Percentiles rank a stretch among this genome's conserved stretches.
These are phyloP conservation scores for Penicillium frequentans DNA, from an alignment of 2,329 filamentous ascomycete species.

Conservation along the genomic window DNA sequence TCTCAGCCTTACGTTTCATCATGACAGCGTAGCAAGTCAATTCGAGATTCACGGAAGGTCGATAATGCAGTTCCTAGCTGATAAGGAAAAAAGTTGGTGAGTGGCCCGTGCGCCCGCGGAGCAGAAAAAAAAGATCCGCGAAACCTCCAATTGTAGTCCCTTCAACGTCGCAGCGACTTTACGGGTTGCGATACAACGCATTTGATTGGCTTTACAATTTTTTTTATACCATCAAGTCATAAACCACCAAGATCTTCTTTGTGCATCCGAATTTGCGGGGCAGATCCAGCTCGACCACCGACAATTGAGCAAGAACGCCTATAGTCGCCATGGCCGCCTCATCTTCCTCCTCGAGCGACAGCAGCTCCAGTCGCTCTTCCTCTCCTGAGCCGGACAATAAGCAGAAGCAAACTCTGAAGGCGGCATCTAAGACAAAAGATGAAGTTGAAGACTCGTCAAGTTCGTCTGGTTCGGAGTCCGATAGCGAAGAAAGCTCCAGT, in stretches of 20 bases:
- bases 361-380: constrained; percentile 28
- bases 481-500: constrained; percentile 13
- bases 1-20: constrained; percentile 43
- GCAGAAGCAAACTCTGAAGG: constrained; percentile 22
- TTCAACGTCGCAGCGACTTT: constrained; percentile 13
- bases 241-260: neutral
- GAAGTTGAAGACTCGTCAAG: constrained; percentile 18
- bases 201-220: neutral
- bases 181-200: constrained; percentile 4
- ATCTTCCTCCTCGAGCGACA: constrained; percentile 25
- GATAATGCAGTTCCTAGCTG: constrained; percentile 22
- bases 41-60: constrained; percentile 4
- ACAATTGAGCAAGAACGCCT: neutral
- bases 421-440: constrained; percentile 18
- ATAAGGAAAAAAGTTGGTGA: constrained; percentile 29
- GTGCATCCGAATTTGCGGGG: neutral
- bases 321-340: constrained; percentile 19
- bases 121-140: constrained; percentile 38
- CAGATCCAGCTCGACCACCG: neutral
- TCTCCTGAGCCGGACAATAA: constrained; percentile 25
- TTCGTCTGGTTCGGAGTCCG: constrained; percentile 13
- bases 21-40: constrained; percentile 5
- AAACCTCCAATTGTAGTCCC: constrained; percentile 6
- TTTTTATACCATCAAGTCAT: too few relatives aligned
- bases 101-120: constrained; percentile 44